Percentiles rank a stretch among this genome's conserved stretches.
phyloP scores from a whole-genome alignment of 176 grass and related monocot species.

The Tuctoria greenei region DNA sequence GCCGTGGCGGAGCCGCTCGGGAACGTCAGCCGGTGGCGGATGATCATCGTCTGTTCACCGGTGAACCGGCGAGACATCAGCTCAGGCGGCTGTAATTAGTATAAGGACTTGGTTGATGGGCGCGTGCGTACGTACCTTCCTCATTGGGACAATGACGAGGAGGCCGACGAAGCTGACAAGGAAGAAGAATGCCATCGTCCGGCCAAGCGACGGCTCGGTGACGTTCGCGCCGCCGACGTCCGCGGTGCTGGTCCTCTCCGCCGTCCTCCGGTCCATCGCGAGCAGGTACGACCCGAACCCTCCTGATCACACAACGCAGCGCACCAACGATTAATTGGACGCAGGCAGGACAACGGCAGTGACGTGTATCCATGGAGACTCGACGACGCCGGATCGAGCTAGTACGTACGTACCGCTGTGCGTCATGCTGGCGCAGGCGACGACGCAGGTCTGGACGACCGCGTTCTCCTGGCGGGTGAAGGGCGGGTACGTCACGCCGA shows the following conservation, averaged over 20 bases:
- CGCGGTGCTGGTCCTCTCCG: constrained; percentile 42
- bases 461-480: constrained; percentile 89
- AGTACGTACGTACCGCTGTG: constrained; percentile 46
- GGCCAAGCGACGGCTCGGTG: constrained; percentile 42
- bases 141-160: constrained; percentile 66
- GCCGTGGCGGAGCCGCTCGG: constrained; percentile 82
- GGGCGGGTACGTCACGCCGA: constrained; percentile 34
- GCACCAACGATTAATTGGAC: background rate
- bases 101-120: constrained; percentile 4
- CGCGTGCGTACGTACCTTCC: constrained; percentile 53
- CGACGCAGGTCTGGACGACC: constrained; percentile 80
- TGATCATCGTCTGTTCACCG: constrained; percentile 67
- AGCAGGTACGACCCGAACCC: constrained; percentile 70
- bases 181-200: constrained; percentile 58
- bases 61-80: constrained; percentile 9
- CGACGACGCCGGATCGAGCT: background rate
- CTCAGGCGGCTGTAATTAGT: background rate
- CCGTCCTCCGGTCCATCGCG: constrained; percentile 53
- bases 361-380: background rate
- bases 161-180: constrained; percentile 68
- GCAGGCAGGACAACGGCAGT: background rate
- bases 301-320: constrained; percentile 25
- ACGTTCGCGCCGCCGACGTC: constrained; percentile 35
- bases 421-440: constrained; percentile 69
- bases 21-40: constrained; percentile 66